A percentile compares a stretch with the other conserved stretches of the same genome.
Evolutionary conservation across 331 rosid species (phyloP).

Genomic region (Spiraea crenata): DNA sequence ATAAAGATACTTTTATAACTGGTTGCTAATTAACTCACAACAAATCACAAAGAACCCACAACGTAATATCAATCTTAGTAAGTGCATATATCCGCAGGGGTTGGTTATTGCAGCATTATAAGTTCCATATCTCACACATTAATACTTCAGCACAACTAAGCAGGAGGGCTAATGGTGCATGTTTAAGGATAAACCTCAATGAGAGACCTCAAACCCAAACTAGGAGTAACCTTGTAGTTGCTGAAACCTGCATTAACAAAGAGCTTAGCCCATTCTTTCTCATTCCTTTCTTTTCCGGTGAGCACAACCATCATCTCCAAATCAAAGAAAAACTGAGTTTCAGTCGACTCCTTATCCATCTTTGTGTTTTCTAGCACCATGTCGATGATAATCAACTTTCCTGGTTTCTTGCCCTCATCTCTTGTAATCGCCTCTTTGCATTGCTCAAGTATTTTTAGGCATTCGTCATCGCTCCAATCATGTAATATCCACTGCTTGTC

Average conservation of each 20-base stretch:
- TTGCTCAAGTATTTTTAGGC: constrained; percentile 37
- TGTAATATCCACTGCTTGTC: constrained; percentile 40
- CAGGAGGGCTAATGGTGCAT: too few species aligned
- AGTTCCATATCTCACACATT: too few species aligned
- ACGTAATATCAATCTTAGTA: too few species aligned
- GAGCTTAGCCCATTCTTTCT: constrained; percentile 37
- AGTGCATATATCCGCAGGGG: too few species aligned
- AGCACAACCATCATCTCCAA: constrained; percentile 33
- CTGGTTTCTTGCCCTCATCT: constrained; percentile 15
- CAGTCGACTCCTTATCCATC: neutral
- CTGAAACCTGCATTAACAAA: constrained; percentile 23
- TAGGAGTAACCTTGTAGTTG: constrained; percentile 29
- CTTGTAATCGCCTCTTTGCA: constrained; percentile 36
- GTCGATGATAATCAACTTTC: constrained; percentile 43
- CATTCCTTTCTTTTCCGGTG: constrained; percentile 33
- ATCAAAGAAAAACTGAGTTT: constrained; percentile 32
- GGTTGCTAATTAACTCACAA: too few species aligned
- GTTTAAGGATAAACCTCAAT: constrained; percentile 34
- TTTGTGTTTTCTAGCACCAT: constrained; percentile 7
- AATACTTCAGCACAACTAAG: too few species aligned
- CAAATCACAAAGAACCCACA: too few species aligned
- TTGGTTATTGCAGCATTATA: too few species aligned
- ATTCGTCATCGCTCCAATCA: constrained; percentile 40
- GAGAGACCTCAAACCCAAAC: constrained; percentile 29
- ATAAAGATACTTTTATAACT: too few species aligned